These are phyloP conservation scores for Globisporangium apiculatum DNA, from an alignment of 352 stramenopile species.

Conservation along the genomic window DNA sequence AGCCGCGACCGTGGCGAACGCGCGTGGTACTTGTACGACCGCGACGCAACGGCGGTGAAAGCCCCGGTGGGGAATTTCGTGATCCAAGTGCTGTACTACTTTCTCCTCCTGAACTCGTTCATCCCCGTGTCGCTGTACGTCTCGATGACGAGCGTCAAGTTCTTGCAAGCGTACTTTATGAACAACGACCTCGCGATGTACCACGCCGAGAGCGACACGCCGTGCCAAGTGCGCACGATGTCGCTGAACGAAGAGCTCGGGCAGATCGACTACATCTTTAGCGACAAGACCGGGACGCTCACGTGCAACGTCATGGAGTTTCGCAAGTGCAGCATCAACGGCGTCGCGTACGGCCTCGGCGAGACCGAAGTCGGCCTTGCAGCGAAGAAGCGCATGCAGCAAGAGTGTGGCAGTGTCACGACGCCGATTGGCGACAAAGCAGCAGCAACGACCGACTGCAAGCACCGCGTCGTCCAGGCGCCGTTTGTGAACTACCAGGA, in stretches of 20 bases:
- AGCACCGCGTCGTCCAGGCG: slow-evolving; percentile 54
- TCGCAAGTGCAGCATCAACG: slow-evolving; percentile 94
- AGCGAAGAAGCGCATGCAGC: slow-evolving; percentile 38
- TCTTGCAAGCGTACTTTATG: slow-evolving; percentile 90
- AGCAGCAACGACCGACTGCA: slow-evolving; percentile 15
- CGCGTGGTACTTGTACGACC: slow-evolving; percentile 76
- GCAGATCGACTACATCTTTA: slow-evolving; percentile 92
- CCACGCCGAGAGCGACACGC: slow-evolving; percentile 91
- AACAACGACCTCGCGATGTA: slow-evolving; percentile 91
- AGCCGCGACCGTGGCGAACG: slow-evolving; percentile 18
- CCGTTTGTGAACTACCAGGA: slow-evolving; percentile 88
- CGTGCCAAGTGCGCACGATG: slow-evolving; percentile 89
- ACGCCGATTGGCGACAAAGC: slow-evolving; percentile 29
- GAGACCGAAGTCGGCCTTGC: slow-evolving; percentile 82
- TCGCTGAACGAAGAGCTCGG: slow-evolving; percentile 91
- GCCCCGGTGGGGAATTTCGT: slow-evolving; percentile 70
- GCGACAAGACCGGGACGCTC: slow-evolving; percentile 94
- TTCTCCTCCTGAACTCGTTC: slow-evolving; percentile 91
- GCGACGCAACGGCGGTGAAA: slow-evolving; percentile 33
- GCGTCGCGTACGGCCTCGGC: slow-evolving; percentile 87
- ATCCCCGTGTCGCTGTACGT: slow-evolving; percentile 95
- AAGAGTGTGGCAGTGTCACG: slow-evolving; percentile 10
- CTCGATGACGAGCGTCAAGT: slow-evolving; percentile 91
- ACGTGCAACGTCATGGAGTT: slow-evolving; percentile 97
- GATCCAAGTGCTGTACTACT: slow-evolving; percentile 92